Conservation (phyloP, 23 red algal genomes). For the Gracilaria caudata region DNA sequence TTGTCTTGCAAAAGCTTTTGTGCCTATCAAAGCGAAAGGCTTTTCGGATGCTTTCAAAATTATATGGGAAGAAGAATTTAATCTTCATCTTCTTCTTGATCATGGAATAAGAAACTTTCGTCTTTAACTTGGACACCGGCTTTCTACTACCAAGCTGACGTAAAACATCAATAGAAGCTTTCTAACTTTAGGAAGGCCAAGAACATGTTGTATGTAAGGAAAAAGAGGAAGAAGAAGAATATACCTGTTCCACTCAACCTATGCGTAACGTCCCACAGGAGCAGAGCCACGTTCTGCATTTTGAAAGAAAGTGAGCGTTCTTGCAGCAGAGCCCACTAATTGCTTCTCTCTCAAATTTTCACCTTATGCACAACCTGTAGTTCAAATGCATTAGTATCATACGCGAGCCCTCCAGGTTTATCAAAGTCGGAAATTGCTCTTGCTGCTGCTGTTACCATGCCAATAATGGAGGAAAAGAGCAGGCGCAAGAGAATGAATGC, state of each 20-base stretch:
- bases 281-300: not conserved
- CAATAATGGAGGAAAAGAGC: not conserved
- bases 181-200: not conserved
- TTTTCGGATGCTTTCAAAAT: no score
- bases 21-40: no score
- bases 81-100: not conserved
- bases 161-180: not conserved
- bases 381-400: not conserved
- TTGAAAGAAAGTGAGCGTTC: not conserved
- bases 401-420: not conserved
- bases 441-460: not conserved
- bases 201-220: not conserved
- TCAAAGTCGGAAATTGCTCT: not conserved
- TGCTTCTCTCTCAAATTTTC: not conserved
- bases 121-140: not conserved
- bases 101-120: no score
- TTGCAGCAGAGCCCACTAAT: not conserved
- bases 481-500: not conserved
- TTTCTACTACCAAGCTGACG: not conserved
- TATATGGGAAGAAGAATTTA: no score
- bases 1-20: no score
- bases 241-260: no score
- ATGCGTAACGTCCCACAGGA: no score
- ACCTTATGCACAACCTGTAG: not conserved
- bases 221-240: no score